Conservation (phyloP, 2,329 filamentous ascomycete species). For the Monascus ruber region DNA sequence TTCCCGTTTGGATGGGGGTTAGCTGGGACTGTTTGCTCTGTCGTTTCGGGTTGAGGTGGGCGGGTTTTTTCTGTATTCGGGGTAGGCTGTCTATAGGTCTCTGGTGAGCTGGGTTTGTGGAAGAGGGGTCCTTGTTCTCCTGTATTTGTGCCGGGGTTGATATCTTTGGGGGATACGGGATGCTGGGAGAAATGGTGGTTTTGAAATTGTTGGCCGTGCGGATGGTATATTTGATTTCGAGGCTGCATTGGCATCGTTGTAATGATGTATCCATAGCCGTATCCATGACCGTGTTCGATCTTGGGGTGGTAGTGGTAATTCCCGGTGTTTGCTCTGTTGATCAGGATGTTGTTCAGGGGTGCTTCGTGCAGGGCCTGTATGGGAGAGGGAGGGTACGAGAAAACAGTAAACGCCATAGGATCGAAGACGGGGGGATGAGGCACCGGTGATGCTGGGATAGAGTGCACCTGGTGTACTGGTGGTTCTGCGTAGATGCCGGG, state of each 20-base stretch:
- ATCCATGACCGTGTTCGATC: neutral
- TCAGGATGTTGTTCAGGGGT: constrained; percentile 3
- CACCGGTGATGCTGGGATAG: constrained; percentile 2
- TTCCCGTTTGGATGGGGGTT: too few species aligned
- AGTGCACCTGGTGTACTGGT: neutral
- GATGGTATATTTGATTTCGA: neutral
- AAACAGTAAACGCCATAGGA: neutral
- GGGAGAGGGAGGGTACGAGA: constrained; percentile 1
- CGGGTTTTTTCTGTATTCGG: too few species aligned
- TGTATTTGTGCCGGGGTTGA: constrained; percentile 17
- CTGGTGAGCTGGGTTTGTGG: constrained; percentile 11
- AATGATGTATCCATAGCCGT: neutral
- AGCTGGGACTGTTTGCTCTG: too few species aligned
- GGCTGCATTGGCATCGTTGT: neutral
- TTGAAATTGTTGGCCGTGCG: neutral
- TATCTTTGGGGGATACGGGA: constrained; percentile 13
- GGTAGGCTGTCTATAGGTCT: too few species aligned
- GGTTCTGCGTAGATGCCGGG: neutral
- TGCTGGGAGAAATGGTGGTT: constrained; percentile 2
- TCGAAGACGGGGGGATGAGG: neutral
- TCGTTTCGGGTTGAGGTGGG: too few species aligned
- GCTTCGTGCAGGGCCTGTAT: constrained; percentile 8
- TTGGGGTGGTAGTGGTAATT: constrained; percentile 4
- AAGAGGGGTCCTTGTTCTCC: constrained; percentile 19
- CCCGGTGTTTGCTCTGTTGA: constrained; percentile 4